Evolutionary conservation across 352 stramenopile genomes (phyloP), one percentile per base, ranked within the genome.

Genomic region (Globisporangium acanthophoron): DNA sequence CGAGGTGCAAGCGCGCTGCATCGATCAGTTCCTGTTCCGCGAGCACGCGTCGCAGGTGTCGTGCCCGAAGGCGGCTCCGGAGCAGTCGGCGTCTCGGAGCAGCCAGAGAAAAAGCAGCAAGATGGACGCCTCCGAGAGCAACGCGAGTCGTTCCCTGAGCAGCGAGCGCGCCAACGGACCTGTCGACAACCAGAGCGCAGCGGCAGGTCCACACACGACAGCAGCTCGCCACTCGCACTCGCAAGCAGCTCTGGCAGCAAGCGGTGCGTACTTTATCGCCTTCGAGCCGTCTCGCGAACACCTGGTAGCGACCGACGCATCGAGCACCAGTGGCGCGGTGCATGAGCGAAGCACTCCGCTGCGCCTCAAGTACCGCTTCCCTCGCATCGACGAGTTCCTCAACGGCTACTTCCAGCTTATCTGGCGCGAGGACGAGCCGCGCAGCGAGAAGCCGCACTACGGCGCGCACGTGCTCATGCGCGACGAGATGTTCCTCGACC

Each of bases 371-470:
- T 88, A 85, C 61, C 61, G 67, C 37, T 43, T 88, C 3, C 78
- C 78, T 3, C 61, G 66, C 15, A 31, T 59, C 3, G 75, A 85
- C 5, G 52, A 60, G 6, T 74, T 86, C 44, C 16, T 85, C 11
- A 61, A 79, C 49, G 78, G 78, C 18, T 88, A 88, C 67, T 85
- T 88, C 50, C 78, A 88, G 62, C 53, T 88, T 9, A 76, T 88
- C n/a, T 88, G 78, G 78, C 67, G 78, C 13, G 52, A 65, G 40
- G 64, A 70, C 24, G 69, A 88, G 21, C 64, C 78, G 44, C 65
- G 75, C 18, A 84, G 73, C 29, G 73, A 85, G 31, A 67, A 85
- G 53, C 77, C 77, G 16, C 62, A 78, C 52, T 87, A 85, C 43
- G 73, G 83, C 29, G 31, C 58, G 11, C 67, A 67, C 29, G 46